Percentiles rank a stretch among this genome's conserved stretches.
Conservation (phyloP, 805 yeast genomes). For the Wickerhamiella qilinensis region DNA sequence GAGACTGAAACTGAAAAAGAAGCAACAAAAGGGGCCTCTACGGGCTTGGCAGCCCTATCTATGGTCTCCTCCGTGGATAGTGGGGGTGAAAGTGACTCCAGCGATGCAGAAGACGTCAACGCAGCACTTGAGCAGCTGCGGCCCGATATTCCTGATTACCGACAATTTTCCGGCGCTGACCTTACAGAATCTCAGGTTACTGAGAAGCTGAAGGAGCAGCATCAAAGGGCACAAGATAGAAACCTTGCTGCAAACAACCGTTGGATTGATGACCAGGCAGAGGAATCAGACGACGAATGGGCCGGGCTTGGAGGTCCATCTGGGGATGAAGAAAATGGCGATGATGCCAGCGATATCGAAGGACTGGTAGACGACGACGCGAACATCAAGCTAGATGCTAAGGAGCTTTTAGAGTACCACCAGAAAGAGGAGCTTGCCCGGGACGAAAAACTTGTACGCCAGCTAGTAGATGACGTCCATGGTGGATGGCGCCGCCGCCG, state of each 20-base stretch:
- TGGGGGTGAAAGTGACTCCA: neutral
- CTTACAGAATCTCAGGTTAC: neutral
- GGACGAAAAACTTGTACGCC: conserved; percentile 10
- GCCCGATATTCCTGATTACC: neutral
- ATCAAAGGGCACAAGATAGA: neutral
- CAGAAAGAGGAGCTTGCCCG: conserved; percentile 10
- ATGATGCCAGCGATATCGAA: conserved; percentile 7
- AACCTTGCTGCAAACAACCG: neutral
- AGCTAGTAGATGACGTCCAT: conserved; percentile 12
- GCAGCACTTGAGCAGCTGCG: neutral
- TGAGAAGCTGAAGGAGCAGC: too few relatives aligned
- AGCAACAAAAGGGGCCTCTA: neutral
- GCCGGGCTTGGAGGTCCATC: conserved; percentile 6
- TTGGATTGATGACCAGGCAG: conserved; percentile 14
- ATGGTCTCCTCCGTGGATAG: too few relatives aligned
- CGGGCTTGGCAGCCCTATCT: neutral
- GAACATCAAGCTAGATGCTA: conserved; percentile 2
- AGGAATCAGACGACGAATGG: conserved; percentile 15
- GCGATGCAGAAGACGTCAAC: neutral
- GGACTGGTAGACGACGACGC: conserved; percentile 11
- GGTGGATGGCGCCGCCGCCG: conserved; percentile 12
- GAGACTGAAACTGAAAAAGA: neutral
- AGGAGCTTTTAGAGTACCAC: conserved; percentile 5
- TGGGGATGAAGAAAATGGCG: conserved; percentile 6
- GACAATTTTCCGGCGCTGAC: neutral